These are phyloP conservation scores for Fomitopsis pinicola DNA, from an alignment of 1,284 basidiomycete genomes.

Conservation along the genomic window DNA sequence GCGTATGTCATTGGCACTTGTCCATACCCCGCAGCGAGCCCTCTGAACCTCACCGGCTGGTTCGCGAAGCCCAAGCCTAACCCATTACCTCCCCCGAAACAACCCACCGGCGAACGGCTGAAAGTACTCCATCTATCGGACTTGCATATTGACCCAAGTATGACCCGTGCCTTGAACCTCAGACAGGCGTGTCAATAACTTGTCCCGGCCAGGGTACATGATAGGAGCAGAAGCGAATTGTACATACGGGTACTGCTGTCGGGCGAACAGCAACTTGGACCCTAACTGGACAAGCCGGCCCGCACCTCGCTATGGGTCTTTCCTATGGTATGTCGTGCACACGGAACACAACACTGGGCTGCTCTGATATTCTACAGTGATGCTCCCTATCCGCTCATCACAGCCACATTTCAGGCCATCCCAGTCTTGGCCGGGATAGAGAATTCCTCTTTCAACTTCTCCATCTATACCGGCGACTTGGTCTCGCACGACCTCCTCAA, in stretches of 20 bases:
- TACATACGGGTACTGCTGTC: conserved; percentile 65
- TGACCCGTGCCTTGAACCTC: conserved; percentile 10
- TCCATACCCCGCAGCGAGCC: conserved; percentile 43
- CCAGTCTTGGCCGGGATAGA: conserved; percentile 62
- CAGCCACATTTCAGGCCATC: conserved; percentile 64
- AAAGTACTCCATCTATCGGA: conserved; percentile 78
- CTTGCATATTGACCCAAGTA: conserved; percentile 73
- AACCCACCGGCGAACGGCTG: conserved; percentile 57
- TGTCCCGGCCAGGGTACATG: conserved; percentile 46
- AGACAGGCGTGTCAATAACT: not conserved
- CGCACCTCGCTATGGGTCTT: conserved; percentile 67
- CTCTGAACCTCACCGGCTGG: conserved; percentile 52
- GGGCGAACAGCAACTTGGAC: conserved; percentile 49
- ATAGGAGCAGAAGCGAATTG: conserved; percentile 76
- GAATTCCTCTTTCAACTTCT: conserved; percentile 58
- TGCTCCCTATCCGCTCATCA: conserved; percentile 58
- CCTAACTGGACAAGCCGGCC: conserved; percentile 44
- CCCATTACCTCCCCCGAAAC: conserved; percentile 50
- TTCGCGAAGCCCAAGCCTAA: conserved; percentile 68
- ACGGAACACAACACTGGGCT: not conserved
- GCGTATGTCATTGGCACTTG: conserved; percentile 49
- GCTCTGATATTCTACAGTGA: conserved; percentile 45
- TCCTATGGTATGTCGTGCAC: conserved; percentile 40
- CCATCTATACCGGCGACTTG: conserved; percentile 74
- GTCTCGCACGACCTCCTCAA: conserved; percentile 68